Percentiles rank a stretch among this genome's conserved stretches.
Conservation (phyloP, 805 yeast species). For the Danielia reshetovae region DNA sequence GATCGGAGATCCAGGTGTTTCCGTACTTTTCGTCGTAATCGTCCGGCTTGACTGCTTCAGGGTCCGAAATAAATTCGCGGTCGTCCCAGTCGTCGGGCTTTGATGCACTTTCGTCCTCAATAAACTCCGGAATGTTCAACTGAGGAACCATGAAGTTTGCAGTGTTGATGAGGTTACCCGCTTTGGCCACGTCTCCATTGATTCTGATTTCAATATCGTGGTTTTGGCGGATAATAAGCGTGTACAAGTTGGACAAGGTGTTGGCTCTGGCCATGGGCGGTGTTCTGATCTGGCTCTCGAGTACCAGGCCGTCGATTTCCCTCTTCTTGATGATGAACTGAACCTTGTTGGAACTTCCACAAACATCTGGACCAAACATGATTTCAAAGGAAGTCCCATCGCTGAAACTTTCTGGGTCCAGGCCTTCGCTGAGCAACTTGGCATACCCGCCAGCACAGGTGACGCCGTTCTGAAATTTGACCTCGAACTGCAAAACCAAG, state of each 20-base stretch:
- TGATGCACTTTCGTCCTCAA: slow-evolving; percentile 51
- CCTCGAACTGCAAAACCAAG: slow-evolving; percentile 85
- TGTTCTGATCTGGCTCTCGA: slow-evolving; percentile 64
- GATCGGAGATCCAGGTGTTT: slow-evolving; percentile 54
- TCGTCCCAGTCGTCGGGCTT: slow-evolving; percentile 89
- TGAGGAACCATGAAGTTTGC: slow-evolving; percentile 58
- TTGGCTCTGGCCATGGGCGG: slow-evolving; percentile 65
- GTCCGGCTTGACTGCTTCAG: slow-evolving; percentile 60
- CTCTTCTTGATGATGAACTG: slow-evolving; percentile 63
- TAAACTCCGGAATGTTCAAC: slow-evolving; percentile 60
- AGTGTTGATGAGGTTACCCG: slow-evolving; percentile 60
- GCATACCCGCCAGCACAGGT: slow-evolving; percentile 89
- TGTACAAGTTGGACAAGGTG: slow-evolving; percentile 64
- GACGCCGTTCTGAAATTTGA: slow-evolving; percentile 74
- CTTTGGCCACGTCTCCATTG: slow-evolving; percentile 68
- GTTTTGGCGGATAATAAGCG: slow-evolving; percentile 63
- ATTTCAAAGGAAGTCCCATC: slow-evolving; percentile 72
- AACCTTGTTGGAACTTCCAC: slow-evolving; percentile 77
- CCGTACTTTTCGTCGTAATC: slow-evolving; percentile 83
- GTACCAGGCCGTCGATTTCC: slow-evolving; percentile 50
- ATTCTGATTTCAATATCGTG: slow-evolving; percentile 76
- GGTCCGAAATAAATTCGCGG: slow-evolving; percentile 58
- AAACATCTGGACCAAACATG: slow-evolving; percentile 94
- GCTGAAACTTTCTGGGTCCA: slow-evolving; percentile 47
- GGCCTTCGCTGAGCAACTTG: slow-evolving; percentile 53